Conservation (phyloP, 1,284 basidiomycete species). For the Ceratobasidium sp. region DNA sequence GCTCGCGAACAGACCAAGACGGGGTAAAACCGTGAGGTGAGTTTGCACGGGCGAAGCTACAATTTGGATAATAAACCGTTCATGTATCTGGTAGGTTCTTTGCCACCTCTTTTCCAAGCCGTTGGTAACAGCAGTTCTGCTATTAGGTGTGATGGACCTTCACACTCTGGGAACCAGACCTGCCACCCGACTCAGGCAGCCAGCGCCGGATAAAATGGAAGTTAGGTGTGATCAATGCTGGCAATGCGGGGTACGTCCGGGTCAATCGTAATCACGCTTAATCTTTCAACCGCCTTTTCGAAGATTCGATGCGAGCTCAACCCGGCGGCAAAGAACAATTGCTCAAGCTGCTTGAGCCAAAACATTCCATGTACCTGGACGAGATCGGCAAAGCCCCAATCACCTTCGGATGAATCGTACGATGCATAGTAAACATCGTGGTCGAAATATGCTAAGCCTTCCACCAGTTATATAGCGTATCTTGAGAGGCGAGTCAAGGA, state of each 20-base stretch:
- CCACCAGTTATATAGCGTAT: constrained; percentile 8
- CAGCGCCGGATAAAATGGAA: not conserved
- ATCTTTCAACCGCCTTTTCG: not conserved
- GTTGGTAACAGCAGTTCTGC: too few relatives aligned
- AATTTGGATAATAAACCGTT: too few relatives aligned
- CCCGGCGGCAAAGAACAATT: not conserved
- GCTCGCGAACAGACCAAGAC: too few relatives aligned
- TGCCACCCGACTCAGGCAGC: too few relatives aligned
- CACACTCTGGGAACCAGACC: too few relatives aligned
- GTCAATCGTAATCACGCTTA: not conserved
- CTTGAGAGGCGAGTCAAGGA: constrained; percentile 4
- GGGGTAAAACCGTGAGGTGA: too few relatives aligned
- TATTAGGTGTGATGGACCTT: too few relatives aligned
- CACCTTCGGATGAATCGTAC: constrained; percentile 4
- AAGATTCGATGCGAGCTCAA: not conserved
- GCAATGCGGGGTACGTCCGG: not conserved
- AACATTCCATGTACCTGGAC: not conserved
- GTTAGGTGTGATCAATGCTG: constrained; percentile 10
- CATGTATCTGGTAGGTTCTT: too few relatives aligned
- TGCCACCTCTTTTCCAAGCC: too few relatives aligned
- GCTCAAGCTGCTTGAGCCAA: not conserved
- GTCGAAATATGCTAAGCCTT: not conserved
- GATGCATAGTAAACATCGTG: not conserved
- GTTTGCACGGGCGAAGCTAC: too few relatives aligned
- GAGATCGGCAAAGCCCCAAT: not conserved